Evolutionary conservation across 2,329 filamentous ascomycete genomes (phyloP).

Genomic region (Fusarium devonianum): DNA sequence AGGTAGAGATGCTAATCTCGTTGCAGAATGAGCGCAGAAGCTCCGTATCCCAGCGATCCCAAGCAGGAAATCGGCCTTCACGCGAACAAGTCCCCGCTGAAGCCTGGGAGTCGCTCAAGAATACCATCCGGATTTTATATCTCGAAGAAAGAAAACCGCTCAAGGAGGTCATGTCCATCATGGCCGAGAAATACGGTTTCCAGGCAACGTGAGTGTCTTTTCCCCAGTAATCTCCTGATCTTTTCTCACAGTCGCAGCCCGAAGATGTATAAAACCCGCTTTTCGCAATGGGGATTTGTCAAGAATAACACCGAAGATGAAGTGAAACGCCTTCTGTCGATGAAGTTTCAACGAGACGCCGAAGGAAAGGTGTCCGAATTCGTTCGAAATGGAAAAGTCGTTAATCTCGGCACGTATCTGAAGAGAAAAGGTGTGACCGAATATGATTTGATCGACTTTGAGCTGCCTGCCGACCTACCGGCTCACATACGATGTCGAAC

Average conservation of each 20-base stretch:
- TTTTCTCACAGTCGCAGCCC: slow-evolving; percentile 47
- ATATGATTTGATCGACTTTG: slow-evolving; percentile 58
- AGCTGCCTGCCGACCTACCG: slow-evolving; percentile 52
- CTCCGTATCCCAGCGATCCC: slow-evolving; percentile 42
- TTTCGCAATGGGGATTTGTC: slow-evolving; percentile 62
- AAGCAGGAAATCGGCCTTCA: slow-evolving; percentile 47
- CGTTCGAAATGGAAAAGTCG: slow-evolving; percentile 59
- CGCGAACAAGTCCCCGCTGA: slow-evolving; percentile 55
- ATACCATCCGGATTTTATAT: slow-evolving; percentile 55
- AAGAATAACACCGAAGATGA: slow-evolving; percentile 64
- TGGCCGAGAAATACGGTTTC: slow-evolving; percentile 57
- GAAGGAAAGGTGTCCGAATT: slow-evolving; percentile 62
- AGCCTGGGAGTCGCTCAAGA: slow-evolving; percentile 57
- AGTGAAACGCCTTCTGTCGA: slow-evolving; percentile 57
- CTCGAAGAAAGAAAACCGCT: slow-evolving; percentile 58
- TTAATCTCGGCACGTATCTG: slow-evolving; percentile 60
- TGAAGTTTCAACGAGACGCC: slow-evolving; percentile 61
- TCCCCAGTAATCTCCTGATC: not conserved
- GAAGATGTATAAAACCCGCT: slow-evolving; percentile 64
- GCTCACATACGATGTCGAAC: slow-evolving; percentile 55
- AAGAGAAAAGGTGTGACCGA: slow-evolving; percentile 62
- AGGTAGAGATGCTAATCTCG: slow-evolving; percentile 13
- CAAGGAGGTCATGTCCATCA: slow-evolving; percentile 61
- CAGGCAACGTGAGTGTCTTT: slow-evolving; percentile 59
- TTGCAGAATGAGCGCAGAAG: slow-evolving; percentile 40